Evolutionary conservation across 805 yeast species (phyloP).

Genomic region (Candida argentea): DNA sequence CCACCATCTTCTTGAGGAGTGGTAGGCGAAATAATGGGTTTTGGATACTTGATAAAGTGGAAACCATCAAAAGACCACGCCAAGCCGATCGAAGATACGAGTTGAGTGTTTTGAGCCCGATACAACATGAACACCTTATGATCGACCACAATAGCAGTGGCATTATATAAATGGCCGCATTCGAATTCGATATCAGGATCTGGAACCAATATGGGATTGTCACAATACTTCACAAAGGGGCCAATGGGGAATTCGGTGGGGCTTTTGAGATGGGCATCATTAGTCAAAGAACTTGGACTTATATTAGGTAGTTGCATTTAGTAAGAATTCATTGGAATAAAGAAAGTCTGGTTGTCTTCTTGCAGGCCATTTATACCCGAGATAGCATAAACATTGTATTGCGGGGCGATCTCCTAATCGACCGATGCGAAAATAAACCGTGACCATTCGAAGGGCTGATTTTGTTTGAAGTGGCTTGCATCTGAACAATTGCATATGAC

Average conservation of each 20-base stretch:
- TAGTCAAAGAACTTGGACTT: too few species aligned
- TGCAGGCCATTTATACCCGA: too few species aligned
- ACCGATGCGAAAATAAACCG: too few species aligned
- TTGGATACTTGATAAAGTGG: constrained; percentile 17
- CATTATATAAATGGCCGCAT: constrained; percentile 30
- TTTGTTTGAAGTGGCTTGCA: too few species aligned
- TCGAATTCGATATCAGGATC: constrained; percentile 28
- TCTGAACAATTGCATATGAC: too few species aligned
- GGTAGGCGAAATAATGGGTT: constrained; percentile 25
- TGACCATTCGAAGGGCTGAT: too few species aligned
- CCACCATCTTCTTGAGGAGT: constrained; percentile 32
- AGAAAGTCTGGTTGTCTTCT: too few species aligned
- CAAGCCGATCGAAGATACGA: constrained; percentile 25
- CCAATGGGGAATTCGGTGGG: constrained; percentile 32
- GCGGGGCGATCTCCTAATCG: too few species aligned
- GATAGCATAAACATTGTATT: too few species aligned
- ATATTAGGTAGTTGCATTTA: too few species aligned
- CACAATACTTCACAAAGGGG: constrained; percentile 24
- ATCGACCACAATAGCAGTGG: constrained; percentile 31
- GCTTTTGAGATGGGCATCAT: too few species aligned
- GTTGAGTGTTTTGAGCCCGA: constrained; percentile 27
- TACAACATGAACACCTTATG: constrained; percentile 26
- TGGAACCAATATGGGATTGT: constrained; percentile 29
- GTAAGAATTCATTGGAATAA: too few species aligned
- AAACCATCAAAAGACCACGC: constrained; percentile 34